Conservation (phyloP, 1,284 basidiomycete genomes). For the Tilletiaria anomala region DNA sequence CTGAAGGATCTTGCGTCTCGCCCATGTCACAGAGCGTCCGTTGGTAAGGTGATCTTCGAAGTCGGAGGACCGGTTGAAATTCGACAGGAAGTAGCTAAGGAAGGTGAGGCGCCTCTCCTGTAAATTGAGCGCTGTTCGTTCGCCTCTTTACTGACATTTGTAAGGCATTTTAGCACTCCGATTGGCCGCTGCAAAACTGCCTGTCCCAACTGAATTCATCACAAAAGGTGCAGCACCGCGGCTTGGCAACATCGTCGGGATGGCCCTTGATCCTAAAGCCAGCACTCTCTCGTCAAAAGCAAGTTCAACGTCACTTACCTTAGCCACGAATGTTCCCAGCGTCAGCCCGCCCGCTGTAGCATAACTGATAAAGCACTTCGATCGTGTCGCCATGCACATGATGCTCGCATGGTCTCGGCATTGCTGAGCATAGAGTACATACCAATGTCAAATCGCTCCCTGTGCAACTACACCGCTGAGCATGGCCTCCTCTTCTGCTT, state of each 20-base stretch:
- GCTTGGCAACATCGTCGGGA: constrained; percentile 49
- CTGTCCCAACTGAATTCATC: constrained; percentile 79
- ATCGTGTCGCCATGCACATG: neutral
- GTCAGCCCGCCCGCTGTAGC: neutral
- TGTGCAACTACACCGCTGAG: no score
- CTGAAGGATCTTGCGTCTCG: constrained; percentile 35
- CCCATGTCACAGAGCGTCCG: no score
- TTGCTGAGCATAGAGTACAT: neutral
- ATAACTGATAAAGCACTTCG: neutral
- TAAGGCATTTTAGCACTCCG: constrained; percentile 55
- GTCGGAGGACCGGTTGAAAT: constrained; percentile 71
- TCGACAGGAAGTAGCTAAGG: constrained; percentile 79
- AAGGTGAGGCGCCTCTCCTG: constrained; percentile 50
- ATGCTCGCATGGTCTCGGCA: neutral
- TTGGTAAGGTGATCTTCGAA: constrained; percentile 87
- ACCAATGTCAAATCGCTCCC: no score
- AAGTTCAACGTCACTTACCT: no score
- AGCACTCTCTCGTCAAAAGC: no score
- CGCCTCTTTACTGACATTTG: neutral
- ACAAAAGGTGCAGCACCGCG: constrained; percentile 56
- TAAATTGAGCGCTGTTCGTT: neutral
- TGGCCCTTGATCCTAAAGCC: neutral
- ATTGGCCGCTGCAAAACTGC: constrained; percentile 76
- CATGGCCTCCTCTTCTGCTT: no score
- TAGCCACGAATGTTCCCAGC: no score